Conservation (phyloP, 2,329 filamentous ascomycete genomes). For the Herpotrichia juniperi region DNA sequence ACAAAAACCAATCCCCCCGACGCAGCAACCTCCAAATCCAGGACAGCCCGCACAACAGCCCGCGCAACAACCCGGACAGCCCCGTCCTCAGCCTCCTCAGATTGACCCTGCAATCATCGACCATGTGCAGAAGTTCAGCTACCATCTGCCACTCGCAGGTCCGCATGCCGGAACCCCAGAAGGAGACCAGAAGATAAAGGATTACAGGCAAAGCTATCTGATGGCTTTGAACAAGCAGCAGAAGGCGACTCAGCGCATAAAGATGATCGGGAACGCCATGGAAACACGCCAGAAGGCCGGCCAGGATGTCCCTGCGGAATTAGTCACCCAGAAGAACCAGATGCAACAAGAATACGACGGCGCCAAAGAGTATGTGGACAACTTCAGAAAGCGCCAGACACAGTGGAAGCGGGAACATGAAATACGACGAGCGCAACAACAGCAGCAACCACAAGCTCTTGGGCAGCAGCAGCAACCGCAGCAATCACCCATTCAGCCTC, state of each 20-base stretch:
- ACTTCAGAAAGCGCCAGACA: constrained; percentile 42
- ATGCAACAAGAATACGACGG: constrained; percentile 36
- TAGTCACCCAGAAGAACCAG: constrained; percentile 30
- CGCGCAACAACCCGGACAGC: constrained; percentile 16
- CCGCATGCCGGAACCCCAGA: constrained; percentile 41
- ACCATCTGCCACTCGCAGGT: constrained; percentile 34
- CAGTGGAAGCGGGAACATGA: constrained; percentile 40
- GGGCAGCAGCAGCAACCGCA: constrained; percentile 29
- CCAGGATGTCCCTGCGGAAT: constrained; percentile 40
- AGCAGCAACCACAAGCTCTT: constrained; percentile 25
- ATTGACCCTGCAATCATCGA: constrained; percentile 43
- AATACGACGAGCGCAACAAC: constrained; percentile 39
- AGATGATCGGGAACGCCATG: constrained; percentile 33
- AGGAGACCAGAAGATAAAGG: constrained; percentile 42
- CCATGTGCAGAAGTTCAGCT: constrained; percentile 44
- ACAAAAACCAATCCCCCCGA: constrained; percentile 1
- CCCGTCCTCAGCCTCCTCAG: constrained; percentile 14
- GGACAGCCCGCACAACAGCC: constrained; percentile 10
- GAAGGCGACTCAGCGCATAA: constrained; percentile 29
- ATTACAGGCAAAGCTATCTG: constrained; percentile 41
- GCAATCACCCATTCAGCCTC: constrained; percentile 24
- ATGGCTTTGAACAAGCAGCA: constrained; percentile 42
- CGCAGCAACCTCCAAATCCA: not conserved
- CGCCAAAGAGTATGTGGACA: constrained; percentile 40
- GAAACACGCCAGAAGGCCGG: constrained; percentile 37